Evolutionary conservation across 2,329 filamentous ascomycete species (phyloP), one percentile per base, ranked within the genome.

Genomic region (Pezizomycotina sp.): DNA sequence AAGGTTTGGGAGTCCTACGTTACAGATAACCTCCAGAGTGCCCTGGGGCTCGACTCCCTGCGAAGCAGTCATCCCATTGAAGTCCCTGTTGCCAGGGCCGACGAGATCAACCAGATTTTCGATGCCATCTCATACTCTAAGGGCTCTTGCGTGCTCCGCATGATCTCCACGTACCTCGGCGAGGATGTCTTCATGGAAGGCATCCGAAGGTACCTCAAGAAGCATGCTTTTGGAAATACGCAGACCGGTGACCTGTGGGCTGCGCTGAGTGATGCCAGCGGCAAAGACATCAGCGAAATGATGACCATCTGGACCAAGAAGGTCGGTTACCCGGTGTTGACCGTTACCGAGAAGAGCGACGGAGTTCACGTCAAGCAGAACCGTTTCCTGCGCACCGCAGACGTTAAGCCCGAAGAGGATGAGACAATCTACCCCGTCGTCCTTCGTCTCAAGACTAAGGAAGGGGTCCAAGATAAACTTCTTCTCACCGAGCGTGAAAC

Each of bases 231-330:
- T 55, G 78, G 81, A 29, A 95, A 95, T 64, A 93, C 86, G 4
- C 38, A 50, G 56, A 95, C 86, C 1, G 71, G 76, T 34, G 84
- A 95, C 52, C 67, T 95, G 15, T 95, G 86, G 86, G 72, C 77
- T 39, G 78, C 84, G 20, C 66, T 95, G 26, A 77, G 75, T 43
- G 75, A 84, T 45, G 86, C 82, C 12, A 92, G 83, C 53, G 84
- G 84, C 43, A 92, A 93, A 61, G 77, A 84, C 33, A 77, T 95
- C 10, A 74, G 82, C 52, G 70, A 80, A 44, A 77, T 93, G 38
- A 93, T 93, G 75, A 77, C 83, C 36, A 81, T 86, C 48, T 95
- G 86, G 86, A 95, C 86, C 33, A 93, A 92, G 67, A 77, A 92
- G 52, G 78, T 95, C 38, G 86, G 86, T 34, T 93, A 77, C 60